Percentiles rank a stretch among this genome's conserved stretches.
Evolutionary conservation across 805 yeast genomes (phyloP).

Genomic region (Wickerhamiella azyma): DNA sequence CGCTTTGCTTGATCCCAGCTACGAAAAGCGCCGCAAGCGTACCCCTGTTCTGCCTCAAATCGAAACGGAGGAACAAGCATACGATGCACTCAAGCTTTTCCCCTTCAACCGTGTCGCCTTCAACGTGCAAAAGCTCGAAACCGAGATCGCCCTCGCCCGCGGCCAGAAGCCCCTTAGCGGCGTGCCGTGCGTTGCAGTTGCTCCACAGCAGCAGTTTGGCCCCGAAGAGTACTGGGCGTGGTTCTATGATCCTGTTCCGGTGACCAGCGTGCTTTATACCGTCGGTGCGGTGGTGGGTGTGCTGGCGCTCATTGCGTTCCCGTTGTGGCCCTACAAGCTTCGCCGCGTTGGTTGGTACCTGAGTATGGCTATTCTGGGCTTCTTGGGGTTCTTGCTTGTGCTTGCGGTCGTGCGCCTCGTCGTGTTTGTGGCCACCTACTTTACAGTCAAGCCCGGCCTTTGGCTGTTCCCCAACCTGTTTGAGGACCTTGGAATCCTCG

Average conservation of each 20-base stretch:
- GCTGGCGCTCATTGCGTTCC: conserved; percentile 60
- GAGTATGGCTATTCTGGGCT: conserved; percentile 60
- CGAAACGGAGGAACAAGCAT: conserved; percentile 40
- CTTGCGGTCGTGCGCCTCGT: conserved; percentile 70
- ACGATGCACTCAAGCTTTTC: conserved; percentile 47
- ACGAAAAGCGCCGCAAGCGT: conserved; percentile 34
- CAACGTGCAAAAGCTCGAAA: conserved; percentile 63
- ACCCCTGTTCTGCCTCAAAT: conserved; percentile 39
- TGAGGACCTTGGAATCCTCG: conserved; percentile 88
- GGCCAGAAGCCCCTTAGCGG: conserved; percentile 60
- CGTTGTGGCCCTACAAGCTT: conserved; percentile 89
- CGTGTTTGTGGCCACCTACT: conserved; percentile 45
- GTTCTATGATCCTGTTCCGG: conserved; percentile 63
- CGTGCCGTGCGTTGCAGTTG: conserved; percentile 30
- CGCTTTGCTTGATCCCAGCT: conserved; percentile 63
- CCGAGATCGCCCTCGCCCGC: conserved; percentile 41
- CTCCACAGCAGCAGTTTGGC: conserved; percentile 28
- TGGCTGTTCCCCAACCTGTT: conserved; percentile 95
- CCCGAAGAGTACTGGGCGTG: conserved; percentile 58
- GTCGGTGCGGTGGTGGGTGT: conserved; percentile 52
- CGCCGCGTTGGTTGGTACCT: conserved; percentile 83
- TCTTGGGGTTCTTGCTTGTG: conserved; percentile 61
- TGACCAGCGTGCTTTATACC: conserved; percentile 47
- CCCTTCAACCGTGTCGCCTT: conserved; percentile 61
- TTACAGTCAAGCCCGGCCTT: conserved; percentile 55